Conservation (phyloP, 2,329 filamentous ascomycete genomes). For the Aureobasidium zeae region DNA sequence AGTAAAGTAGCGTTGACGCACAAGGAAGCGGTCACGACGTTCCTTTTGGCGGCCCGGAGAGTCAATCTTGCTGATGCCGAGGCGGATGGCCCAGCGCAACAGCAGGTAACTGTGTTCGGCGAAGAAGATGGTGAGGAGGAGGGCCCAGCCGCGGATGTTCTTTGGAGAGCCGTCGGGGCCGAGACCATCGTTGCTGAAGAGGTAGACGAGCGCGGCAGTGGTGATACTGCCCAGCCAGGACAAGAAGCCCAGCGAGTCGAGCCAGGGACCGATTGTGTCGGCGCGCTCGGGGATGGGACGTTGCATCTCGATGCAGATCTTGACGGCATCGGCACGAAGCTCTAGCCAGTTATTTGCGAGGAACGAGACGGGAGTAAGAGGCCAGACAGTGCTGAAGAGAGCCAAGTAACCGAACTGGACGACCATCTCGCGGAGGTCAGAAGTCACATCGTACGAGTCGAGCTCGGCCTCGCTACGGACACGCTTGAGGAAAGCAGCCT, state of each 20-base stretch:
- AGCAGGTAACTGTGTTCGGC: constrained; percentile 86
- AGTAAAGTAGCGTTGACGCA: constrained; percentile 70
- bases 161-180: constrained; percentile 58
- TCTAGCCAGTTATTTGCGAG: constrained; percentile 95
- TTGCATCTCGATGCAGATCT: constrained; percentile 83
- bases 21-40: constrained; percentile 66
- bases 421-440: constrained; percentile 88
- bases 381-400: constrained; percentile 90
- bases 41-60: constrained; percentile 81
- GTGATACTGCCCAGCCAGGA: constrained; percentile 89
- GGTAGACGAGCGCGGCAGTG: constrained; percentile 76
- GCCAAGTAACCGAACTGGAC: constrained; percentile 76
- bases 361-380: constrained; percentile 80
- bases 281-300: constrained; percentile 82
- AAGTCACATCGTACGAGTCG: constrained; percentile 77
- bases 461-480: constrained; percentile 78
- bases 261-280: constrained; percentile 90
- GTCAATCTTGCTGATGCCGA: constrained; percentile 69
- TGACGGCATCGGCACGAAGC: constrained; percentile 83
- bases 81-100: constrained; percentile 61
- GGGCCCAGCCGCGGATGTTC: constrained; percentile 66
- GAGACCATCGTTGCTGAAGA: constrained; percentile 65
- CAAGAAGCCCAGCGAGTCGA: constrained; percentile 77
- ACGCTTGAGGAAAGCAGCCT: constrained; percentile 68
- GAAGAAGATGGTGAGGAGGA: constrained; percentile 73